These are phyloP conservation scores for Colletotrichum abscissum DNA, from an alignment of 2,329 filamentous ascomycete species.

Conservation along the genomic window DNA sequence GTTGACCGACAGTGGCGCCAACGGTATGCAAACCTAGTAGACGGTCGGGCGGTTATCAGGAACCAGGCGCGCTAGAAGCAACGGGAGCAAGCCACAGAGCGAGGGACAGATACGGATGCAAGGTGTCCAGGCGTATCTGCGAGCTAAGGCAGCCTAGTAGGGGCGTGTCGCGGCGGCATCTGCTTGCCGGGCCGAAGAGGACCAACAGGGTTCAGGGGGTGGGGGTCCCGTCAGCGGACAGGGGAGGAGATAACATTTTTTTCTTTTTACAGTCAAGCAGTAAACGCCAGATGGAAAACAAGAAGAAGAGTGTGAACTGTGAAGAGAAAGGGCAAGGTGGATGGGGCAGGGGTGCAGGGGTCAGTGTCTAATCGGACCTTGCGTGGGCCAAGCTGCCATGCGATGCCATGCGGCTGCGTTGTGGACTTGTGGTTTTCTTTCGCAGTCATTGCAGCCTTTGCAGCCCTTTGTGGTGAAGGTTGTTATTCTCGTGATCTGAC, in stretches of 20 bases:
- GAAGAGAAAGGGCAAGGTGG: background rate
- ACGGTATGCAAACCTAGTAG: background rate
- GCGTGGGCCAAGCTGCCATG: slow-evolving; percentile 5
- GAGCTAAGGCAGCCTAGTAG: background rate
- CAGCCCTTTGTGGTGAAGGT: background rate
- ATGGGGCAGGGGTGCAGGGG: slow-evolving; percentile 8
- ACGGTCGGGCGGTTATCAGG: background rate
- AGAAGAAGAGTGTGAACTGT: background rate
- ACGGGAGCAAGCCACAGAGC: slow-evolving; percentile 11
- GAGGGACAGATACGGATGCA: background rate
- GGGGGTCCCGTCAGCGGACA: background rate
- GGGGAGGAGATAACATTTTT: slow-evolving; percentile 3
- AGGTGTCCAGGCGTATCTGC: background rate
- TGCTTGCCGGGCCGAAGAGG: slow-evolving; percentile 29
- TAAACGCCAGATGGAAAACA: background rate
- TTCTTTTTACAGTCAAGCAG: too few species aligned
- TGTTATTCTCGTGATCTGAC: background rate
- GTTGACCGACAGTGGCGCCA: background rate
- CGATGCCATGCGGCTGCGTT: background rate
- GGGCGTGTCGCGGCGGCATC: slow-evolving; percentile 14
- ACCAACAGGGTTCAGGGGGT: slow-evolving; percentile 19
- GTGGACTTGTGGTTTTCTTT: background rate
- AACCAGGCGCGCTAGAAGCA: background rate
- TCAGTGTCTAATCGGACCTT: slow-evolving; percentile 28
- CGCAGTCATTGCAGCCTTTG: background rate